Evolutionary conservation across 352 stramenopile species (phyloP).

Genomic region (Phytophthora pseudosyringae): DNA sequence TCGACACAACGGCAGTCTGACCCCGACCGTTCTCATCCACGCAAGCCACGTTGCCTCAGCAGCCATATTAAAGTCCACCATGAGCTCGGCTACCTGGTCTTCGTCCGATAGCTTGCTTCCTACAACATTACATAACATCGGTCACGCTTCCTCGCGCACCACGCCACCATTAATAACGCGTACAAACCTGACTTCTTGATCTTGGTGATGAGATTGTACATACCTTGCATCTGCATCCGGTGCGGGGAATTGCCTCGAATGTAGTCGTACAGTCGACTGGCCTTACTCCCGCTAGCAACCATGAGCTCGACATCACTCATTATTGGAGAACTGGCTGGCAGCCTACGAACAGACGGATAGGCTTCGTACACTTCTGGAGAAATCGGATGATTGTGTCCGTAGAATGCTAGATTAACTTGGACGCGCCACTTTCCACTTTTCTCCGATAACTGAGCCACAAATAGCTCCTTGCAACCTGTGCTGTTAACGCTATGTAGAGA

Average conservation of each 20-base stretch:
- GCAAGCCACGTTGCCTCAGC: neutral
- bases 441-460: neutral
- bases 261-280: conserved; percentile 34
- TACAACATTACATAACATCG: neutral
- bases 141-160: neutral
- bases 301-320: conserved; percentile 15
- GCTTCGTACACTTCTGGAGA: too few relatives aligned
- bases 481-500: neutral
- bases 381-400: too few relatives aligned
- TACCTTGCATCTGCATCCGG: neutral
- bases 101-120: neutral
- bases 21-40: conserved; percentile 1
- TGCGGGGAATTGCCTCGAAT: conserved; percentile 2
- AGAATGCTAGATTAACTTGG: neutral
- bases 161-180: neutral
- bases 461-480: neutral
- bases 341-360: neutral
- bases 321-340: neutral
- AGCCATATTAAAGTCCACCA: conserved; percentile 6
- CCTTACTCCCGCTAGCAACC: conserved; percentile 8
- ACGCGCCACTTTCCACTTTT: neutral
- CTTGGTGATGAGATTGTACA: conserved; percentile 12
- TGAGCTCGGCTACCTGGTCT: conserved; percentile 12
- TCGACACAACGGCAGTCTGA: conserved; percentile 1
- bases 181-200: conserved; percentile 15